Evolutionary conservation across 2,329 filamentous ascomycete species (phyloP).

Genomic region (Colletotrichum sansevieriae): DNA sequence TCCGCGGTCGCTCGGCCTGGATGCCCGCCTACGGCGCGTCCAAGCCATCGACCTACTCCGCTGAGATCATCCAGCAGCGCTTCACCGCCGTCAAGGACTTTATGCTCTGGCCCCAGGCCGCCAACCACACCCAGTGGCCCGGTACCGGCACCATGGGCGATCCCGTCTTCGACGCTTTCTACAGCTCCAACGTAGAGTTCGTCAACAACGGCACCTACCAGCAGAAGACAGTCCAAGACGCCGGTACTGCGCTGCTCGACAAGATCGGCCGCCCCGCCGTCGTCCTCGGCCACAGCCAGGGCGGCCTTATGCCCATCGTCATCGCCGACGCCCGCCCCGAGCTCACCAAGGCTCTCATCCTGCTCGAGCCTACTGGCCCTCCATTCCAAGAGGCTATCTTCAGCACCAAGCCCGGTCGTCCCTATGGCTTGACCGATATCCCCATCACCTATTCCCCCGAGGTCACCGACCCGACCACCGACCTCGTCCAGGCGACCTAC

Average conservation of each 20-base stretch:
- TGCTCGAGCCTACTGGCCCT: slow-evolving; percentile 61
- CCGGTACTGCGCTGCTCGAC: slow-evolving; percentile 58
- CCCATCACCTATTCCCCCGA: slow-evolving; percentile 62
- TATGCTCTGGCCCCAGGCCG: slow-evolving; percentile 55
- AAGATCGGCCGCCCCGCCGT: slow-evolving; percentile 56
- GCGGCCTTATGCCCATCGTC: slow-evolving; percentile 57
- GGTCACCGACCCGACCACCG: slow-evolving; percentile 51
- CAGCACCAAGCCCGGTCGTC: slow-evolving; percentile 49
- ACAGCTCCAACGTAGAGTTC: slow-evolving; percentile 55
- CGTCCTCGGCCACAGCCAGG: slow-evolving; percentile 61
- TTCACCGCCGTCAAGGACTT: slow-evolving; percentile 54
- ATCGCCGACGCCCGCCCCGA: slow-evolving; percentile 57
- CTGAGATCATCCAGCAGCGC: slow-evolving; percentile 52
- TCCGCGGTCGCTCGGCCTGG: slow-evolving; percentile 60
- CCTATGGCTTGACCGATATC: slow-evolving; percentile 63
- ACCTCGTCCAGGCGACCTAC: slow-evolving; percentile 50
- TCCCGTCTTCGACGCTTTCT: slow-evolving; percentile 57
- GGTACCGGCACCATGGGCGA: slow-evolving; percentile 56
- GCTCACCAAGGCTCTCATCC: slow-evolving; percentile 56
- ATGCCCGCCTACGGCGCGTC: slow-evolving; percentile 48
- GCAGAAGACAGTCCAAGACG: slow-evolving; percentile 53
- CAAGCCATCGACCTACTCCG: slow-evolving; percentile 47
- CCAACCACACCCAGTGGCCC: slow-evolving; percentile 59
- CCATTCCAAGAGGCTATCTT: slow-evolving; percentile 60
- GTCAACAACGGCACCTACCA: slow-evolving; percentile 50